Percentiles rank a stretch among this genome's conserved stretches.
phyloP scores from a whole-genome alignment of 148 eudicot species.

The Polygonum maritimum region DNA sequence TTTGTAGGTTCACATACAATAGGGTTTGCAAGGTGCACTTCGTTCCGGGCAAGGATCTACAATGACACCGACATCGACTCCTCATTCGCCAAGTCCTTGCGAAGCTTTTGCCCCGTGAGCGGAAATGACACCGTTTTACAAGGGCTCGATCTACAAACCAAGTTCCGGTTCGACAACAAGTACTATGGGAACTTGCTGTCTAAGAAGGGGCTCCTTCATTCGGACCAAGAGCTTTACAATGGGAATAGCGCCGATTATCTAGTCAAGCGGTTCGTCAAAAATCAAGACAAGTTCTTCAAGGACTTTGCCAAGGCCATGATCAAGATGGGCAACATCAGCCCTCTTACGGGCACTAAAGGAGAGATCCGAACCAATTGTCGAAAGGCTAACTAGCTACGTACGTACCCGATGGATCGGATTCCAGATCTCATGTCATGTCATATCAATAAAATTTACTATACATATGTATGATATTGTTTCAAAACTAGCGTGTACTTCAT shows the following conservation, averaged over 20 bases:
- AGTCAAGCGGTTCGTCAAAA: conserved; percentile 27
- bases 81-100: conserved; percentile 19
- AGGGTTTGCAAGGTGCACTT: conserved; percentile 40
- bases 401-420: neutral
- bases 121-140: conserved; percentile 38
- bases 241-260: conserved; percentile 42
- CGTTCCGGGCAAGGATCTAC: conserved; percentile 42
- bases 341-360: conserved; percentile 35
- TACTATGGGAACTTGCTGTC: conserved; percentile 39
- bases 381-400: neutral
- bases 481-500: neutral
- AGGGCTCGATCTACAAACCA: conserved; percentile 36
- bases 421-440: neutral
- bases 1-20: conserved; percentile 39
- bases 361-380: conserved; percentile 28
- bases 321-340: conserved; percentile 46
- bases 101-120: conserved; percentile 24
- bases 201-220: conserved; percentile 39
- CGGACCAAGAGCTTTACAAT: conserved; percentile 49
- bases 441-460: neutral
- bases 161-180: conserved; percentile 33
- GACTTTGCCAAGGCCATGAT: conserved; percentile 44
- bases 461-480: neutral
- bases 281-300: conserved; percentile 19
- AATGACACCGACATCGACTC: conserved; percentile 36